These are phyloP conservation scores for Selaginella moellendorffii DNA, from an alignment of 75 land plant species.

Conservation along the genomic window DNA sequence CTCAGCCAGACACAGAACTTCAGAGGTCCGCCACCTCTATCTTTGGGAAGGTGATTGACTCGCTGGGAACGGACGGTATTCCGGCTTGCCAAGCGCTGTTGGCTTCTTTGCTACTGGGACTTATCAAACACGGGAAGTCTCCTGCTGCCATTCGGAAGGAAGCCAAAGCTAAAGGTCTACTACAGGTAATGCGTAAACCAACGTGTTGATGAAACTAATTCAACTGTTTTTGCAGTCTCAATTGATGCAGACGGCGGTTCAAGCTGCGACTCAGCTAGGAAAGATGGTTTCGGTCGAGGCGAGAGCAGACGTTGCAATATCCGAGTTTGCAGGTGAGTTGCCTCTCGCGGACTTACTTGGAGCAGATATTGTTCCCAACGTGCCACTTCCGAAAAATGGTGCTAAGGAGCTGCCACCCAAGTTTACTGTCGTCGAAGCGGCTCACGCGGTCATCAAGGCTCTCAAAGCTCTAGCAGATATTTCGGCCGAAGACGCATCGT, in stretches of 20 bases:
- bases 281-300: constrained; percentile 47
- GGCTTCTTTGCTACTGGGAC: constrained; percentile 47
- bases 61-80: constrained; percentile 48
- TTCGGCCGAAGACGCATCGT: constrained; percentile 47
- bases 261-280: constrained; percentile 51
- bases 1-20: constrained; percentile 27
- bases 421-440: constrained; percentile 46
- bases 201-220: neutral
- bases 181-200: constrained; percentile 23
- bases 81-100: constrained; percentile 89
- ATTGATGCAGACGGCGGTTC: constrained; percentile 38
- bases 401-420: constrained; percentile 1
- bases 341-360: constrained; percentile 56
- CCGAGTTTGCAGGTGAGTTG: constrained; percentile 24
- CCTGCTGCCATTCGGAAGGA: constrained; percentile 34
- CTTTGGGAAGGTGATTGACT: constrained; percentile 55
- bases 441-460: constrained; percentile 55
- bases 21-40: constrained; percentile 44
- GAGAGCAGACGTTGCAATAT: constrained; percentile 21
- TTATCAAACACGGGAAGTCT: constrained; percentile 31
- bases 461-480: constrained; percentile 81
- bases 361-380: constrained; percentile 37
- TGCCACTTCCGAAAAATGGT: neutral
- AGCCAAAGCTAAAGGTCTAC: constrained; percentile 38
- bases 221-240: constrained; percentile 48